These are phyloP conservation scores for Corymbia citriodora DNA, from an alignment of 441 rosid genomes.

Conservation along the genomic window DNA sequence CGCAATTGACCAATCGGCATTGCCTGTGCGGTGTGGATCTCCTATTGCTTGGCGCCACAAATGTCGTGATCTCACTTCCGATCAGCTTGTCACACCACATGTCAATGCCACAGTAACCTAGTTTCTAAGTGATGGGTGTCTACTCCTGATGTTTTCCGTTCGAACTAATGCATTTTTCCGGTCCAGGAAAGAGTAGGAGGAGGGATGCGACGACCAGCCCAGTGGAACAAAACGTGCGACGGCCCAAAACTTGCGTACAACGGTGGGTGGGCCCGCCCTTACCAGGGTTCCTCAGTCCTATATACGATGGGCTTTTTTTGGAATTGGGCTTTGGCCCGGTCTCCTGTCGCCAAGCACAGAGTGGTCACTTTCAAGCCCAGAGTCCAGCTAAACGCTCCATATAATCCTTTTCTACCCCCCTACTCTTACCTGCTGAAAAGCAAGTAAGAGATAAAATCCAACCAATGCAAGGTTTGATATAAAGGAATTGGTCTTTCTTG, in stretches of 20 bases:
- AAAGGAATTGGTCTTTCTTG: background rate
- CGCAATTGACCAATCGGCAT: background rate
- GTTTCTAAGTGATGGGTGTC: background rate
- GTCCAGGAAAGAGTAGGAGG: background rate
- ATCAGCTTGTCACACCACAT: background rate
- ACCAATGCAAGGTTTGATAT: background rate
- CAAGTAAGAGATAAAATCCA: background rate
- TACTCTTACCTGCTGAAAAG: background rate
- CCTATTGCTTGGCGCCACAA: background rate
- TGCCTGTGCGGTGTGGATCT: background rate
- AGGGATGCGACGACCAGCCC: background rate
- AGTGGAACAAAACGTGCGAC: background rate
- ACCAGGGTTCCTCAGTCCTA: background rate
- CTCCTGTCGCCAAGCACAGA: background rate
- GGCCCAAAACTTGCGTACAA: background rate
- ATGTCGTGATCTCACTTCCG: background rate
- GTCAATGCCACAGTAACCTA: background rate
- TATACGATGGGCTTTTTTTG: background rate
- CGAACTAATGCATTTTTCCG: background rate
- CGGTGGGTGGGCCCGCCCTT: background rate
- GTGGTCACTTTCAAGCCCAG: background rate
- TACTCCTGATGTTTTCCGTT: background rate
- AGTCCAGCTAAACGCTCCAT: background rate
- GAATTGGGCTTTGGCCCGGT: background rate
- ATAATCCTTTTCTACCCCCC: accelerated